Evolutionary conservation across 768 basidiomycete genomes (phyloP).

Genomic region (Rhizopogon vinicolor): DNA sequence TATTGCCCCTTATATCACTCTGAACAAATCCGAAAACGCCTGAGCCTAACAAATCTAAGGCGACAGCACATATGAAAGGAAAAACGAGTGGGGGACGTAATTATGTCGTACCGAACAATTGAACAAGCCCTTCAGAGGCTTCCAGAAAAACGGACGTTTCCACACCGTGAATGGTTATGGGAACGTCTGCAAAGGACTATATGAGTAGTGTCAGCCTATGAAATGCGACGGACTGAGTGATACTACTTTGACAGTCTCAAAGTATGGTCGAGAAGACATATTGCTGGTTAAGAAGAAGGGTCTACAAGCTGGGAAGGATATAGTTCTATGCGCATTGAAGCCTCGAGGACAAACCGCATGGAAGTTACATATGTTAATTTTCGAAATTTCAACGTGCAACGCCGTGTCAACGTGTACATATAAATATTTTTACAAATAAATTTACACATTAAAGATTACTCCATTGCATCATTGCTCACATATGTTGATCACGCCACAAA

Average conservation of each 20-base stretch:
- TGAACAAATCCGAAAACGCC: conserved; percentile 74
- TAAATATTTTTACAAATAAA: not conserved
- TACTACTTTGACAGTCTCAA: conserved; percentile 63
- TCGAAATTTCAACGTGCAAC: no score
- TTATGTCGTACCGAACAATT: conserved; percentile 56
- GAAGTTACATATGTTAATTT: not conserved
- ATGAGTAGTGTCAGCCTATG: conserved; percentile 2
- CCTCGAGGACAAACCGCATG: conserved; percentile 25
- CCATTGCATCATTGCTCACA: no score
- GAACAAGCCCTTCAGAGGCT: conserved; percentile 81
- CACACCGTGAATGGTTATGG: conserved; percentile 70
- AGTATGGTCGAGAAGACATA: conserved; percentile 45
- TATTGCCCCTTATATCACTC: conserved; percentile 63
- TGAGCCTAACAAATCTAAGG: conserved; percentile 60
- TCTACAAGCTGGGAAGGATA: conserved; percentile 4
- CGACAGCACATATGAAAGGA: conserved; percentile 5
- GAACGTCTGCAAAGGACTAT: conserved; percentile 86
- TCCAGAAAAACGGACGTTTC: conserved; percentile 78
- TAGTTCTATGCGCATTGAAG: conserved; percentile 9
- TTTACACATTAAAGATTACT: not conserved
- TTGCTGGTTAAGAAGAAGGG: conserved; percentile 5
- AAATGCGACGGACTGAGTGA: not conserved
- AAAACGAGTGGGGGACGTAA: conserved; percentile 5
- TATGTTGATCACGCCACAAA: not conserved
- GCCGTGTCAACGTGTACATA: not conserved